phyloP scores from a whole-genome alignment of 331 rosid genomes.

The Acacia pycnantha region DNA sequence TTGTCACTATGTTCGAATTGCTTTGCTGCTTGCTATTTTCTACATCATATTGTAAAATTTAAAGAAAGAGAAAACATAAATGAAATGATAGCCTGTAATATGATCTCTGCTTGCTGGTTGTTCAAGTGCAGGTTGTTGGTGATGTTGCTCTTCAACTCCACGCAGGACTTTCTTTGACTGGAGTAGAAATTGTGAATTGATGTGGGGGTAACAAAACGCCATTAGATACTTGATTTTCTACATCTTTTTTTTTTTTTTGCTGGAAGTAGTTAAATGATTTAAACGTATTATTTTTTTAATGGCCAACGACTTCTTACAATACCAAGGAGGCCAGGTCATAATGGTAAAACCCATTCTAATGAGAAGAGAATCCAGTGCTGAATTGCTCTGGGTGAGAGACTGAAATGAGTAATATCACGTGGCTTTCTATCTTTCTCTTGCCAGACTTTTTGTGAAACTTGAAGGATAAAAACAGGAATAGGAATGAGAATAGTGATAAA shows the following conservation, averaged over 20 bases:
- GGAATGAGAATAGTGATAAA: too few relatives aligned
- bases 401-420: neutral
- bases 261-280: neutral
- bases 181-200: constrained; percentile 75
- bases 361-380: neutral
- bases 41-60: constrained; percentile 5
- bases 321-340: neutral
- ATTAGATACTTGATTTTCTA: neutral
- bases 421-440: neutral
- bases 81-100: neutral
- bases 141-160: constrained; percentile 80
- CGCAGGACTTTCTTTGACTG: constrained; percentile 61
- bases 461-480: too few relatives aligned
- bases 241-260: too few relatives aligned
- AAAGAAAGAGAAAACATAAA: neutral
- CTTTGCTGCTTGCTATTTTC: neutral
- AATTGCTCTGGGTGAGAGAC: neutral
- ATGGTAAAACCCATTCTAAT: neutral
- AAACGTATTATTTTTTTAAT: neutral
- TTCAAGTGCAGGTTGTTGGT: constrained; percentile 60
- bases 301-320: neutral
- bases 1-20: neutral
- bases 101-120: constrained; percentile 26
- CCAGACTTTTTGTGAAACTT: too few relatives aligned
- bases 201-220: neutral